These are phyloP conservation scores for Cladosporium sp. DNA, from an alignment of 2,329 filamentous ascomycete genomes.

Conservation along the genomic window DNA sequence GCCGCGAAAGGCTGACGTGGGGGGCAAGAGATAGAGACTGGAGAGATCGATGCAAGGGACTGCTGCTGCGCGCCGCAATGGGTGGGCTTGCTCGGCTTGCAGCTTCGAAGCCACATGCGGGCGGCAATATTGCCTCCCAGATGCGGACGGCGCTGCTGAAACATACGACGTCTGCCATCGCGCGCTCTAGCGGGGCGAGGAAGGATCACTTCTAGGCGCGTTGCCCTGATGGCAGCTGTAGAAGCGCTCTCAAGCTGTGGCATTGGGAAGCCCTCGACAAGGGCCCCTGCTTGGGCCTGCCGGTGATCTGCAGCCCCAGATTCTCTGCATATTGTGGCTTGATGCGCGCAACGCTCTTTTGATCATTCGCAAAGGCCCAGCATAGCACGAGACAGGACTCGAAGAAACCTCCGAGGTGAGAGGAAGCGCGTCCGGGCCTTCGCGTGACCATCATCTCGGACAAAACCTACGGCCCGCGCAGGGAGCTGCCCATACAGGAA, in stretches of 20 bases:
- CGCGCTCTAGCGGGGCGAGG: not conserved
- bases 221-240: slow-evolving; percentile 8
- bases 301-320: slow-evolving; percentile 22
- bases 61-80: slow-evolving; percentile 16
- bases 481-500: not conserved
- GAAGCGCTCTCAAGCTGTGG: slow-evolving; percentile 12
- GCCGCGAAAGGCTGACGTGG: slow-evolving; percentile 16
- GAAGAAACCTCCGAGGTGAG: slow-evolving; percentile 6
- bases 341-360: slow-evolving; percentile 10
- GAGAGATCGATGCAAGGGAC: slow-evolving; percentile 18
- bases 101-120: slow-evolving; percentile 17
- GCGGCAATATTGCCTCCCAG: slow-evolving; percentile 11
- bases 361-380: not conserved
- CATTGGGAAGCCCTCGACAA: slow-evolving; percentile 3
- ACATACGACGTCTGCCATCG: slow-evolving; percentile 19
- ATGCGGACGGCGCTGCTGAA: slow-evolving; percentile 14
- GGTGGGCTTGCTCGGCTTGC: slow-evolving; percentile 16
- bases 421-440: not conserved
- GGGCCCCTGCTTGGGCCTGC: slow-evolving; percentile 18
- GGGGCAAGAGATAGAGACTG: not conserved
- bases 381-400: slow-evolving; percentile 7
- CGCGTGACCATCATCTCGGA: slow-evolving; percentile 15
- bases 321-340: slow-evolving; percentile 22
- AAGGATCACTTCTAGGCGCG: not conserved
- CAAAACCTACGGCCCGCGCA: slow-evolving; percentile 11